These are phyloP conservation scores for Amaranthus cruentus DNA, from an alignment of 148 eudicot genomes.

Conservation along the genomic window DNA sequence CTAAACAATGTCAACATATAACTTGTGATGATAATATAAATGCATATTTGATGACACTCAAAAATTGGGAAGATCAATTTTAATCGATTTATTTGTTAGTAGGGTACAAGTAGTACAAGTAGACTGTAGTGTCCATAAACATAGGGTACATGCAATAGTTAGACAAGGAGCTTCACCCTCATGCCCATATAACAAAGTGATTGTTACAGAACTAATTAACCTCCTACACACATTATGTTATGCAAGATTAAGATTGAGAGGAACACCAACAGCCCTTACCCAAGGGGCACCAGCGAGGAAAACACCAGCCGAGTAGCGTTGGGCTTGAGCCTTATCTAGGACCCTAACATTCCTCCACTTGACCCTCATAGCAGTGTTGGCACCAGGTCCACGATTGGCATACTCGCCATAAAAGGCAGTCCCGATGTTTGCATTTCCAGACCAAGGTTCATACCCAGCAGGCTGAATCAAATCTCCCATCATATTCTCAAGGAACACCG, in stretches of 20 bases:
- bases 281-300: slow-evolving; percentile 35
- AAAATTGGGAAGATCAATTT: too few species aligned
- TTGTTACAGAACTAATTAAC: neutral
- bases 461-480: slow-evolving; percentile 46
- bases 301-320: slow-evolving; percentile 15
- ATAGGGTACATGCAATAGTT: neutral
- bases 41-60: too few species aligned
- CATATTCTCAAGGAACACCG: slow-evolving; percentile 35
- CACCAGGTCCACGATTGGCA: slow-evolving; percentile 38
- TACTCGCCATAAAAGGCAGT: slow-evolving; percentile 42
- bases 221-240: slow-evolving; percentile 10
- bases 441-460: slow-evolving; percentile 41
- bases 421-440: slow-evolving; percentile 18
- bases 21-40: too few species aligned
- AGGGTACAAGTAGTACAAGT: neutral
- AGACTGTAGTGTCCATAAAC: neutral
- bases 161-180: neutral
- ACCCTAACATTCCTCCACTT: slow-evolving; percentile 33
- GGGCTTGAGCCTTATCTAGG: slow-evolving; percentile 22
- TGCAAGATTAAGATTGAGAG: slow-evolving; percentile 15
- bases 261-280: slow-evolving; percentile 20
- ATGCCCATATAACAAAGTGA: neutral
- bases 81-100: neutral
- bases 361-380: slow-evolving; percentile 25
- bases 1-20: too few species aligned